Evolutionary conservation across 164 flowering plant species (phyloP).

Genomic region (Houttuynia cordata): DNA sequence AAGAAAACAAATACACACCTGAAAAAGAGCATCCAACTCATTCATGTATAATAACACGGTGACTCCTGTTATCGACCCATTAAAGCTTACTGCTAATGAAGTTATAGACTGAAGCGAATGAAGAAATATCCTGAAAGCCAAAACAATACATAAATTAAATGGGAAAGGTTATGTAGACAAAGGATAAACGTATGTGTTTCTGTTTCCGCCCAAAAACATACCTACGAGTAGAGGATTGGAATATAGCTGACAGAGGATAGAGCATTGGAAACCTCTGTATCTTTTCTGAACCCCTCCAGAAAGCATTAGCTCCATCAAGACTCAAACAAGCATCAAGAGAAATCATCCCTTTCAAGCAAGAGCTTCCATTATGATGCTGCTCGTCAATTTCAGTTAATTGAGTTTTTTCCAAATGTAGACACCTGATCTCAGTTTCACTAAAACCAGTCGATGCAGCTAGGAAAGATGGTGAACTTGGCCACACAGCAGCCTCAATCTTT

Average conservation of each 20-base stretch:
- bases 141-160: not conserved
- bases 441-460: constrained; percentile 12
- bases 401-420: constrained; percentile 22
- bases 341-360: constrained; percentile 26
- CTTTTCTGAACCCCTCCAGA: constrained; percentile 21
- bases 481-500: constrained; percentile 43
- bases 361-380: constrained; percentile 16
- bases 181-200: not conserved
- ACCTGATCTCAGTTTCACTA: constrained; percentile 17
- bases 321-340: constrained; percentile 33
- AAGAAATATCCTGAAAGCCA: constrained; percentile 47
- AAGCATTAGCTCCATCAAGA: constrained; percentile 41
- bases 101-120: constrained; percentile 35
- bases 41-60: constrained; percentile 31
- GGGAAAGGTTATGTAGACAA: not conserved
- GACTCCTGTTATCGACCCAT: constrained; percentile 32
- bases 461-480: constrained; percentile 41
- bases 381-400: constrained; percentile 18
- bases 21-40: constrained; percentile 36
- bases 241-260: constrained; percentile 24
- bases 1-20: constrained; percentile 34
- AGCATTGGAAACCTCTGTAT: constrained; percentile 27
- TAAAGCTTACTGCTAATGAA: constrained; percentile 36
- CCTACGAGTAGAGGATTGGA: constrained; percentile 43
- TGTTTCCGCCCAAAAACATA: constrained; percentile 9